Evolutionary conservation across 106 monocot genomes (phyloP).

Genomic region (Allium sativum): DNA sequence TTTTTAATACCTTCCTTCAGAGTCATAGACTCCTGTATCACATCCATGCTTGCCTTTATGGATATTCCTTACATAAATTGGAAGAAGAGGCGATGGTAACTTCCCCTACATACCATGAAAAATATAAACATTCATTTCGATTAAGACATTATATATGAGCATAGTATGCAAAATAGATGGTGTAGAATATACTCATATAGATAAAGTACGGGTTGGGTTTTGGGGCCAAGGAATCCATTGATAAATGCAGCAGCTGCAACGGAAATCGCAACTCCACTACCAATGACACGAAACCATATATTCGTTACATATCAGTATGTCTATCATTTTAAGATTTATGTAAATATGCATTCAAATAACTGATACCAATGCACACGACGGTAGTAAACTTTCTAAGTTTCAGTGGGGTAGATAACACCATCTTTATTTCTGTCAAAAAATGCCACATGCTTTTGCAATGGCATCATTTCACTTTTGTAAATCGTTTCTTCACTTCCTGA

Average conservation of each 20-base stretch:
- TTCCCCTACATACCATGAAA: conserved; percentile 23
- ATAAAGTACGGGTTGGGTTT: not conserved
- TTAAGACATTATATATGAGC: no score
- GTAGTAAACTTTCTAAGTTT: conserved; percentile 57
- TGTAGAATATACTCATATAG: no score
- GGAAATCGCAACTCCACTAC: conserved; percentile 5
- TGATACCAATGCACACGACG: no score
- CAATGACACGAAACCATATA: conserved; percentile 8
- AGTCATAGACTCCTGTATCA: conserved; percentile 61
- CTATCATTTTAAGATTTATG: no score
- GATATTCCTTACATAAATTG: conserved; percentile 73
- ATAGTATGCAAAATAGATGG: no score
- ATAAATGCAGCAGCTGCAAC: not conserved
- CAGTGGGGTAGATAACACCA: conserved; percentile 51
- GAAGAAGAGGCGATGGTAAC: conserved; percentile 29
- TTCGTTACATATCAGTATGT: no score
- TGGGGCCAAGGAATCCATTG: conserved; percentile 1
- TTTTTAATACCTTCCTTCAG: conserved; percentile 48
- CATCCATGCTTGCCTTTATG: conserved; percentile 71
- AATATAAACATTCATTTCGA: no score
- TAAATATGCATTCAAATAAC: no score
- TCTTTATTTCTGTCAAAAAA: conserved; percentile 88
- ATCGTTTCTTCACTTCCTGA: not conserved
- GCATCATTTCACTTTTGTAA: not conserved
- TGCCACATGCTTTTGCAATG: conserved; percentile 28